phyloP scores from a whole-genome alignment of 225 moss, liverwort and hornwort species.

The Anthoceros angustus region DNA sequence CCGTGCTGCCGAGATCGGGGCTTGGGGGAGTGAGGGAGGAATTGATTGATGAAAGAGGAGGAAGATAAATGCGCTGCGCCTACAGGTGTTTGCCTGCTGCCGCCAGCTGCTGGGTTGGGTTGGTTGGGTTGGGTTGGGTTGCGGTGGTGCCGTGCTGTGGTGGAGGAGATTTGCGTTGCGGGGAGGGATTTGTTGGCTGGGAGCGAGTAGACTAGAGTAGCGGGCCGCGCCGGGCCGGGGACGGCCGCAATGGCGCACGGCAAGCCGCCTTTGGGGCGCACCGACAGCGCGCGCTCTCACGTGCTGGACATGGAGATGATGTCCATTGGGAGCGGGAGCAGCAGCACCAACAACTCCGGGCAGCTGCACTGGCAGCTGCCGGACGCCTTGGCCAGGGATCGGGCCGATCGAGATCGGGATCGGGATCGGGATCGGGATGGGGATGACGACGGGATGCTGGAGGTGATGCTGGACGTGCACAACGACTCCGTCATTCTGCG shows the following conservation, averaged over 20 bases:
- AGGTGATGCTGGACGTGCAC: slow-evolving; percentile 65
- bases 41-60: no score
- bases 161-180: no score
- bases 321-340: neutral
- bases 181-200: no score
- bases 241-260: neutral
- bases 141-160: no score
- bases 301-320: neutral
- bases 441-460: slow-evolving; percentile 38
- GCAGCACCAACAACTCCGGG: neutral
- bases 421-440: slow-evolving; percentile 2
- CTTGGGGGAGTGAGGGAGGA: no score
- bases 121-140: no score
- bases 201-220: neutral
- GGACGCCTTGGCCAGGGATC: neutral
- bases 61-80: no score
- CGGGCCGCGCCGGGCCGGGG: neutral
- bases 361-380: neutral
- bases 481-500: slow-evolving; percentile 25
- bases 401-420: neutral
- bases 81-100: no score
- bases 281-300: neutral
- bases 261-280: neutral
- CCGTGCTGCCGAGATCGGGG: no score
- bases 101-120: no score